phyloP scores from a whole-genome alignment of 2,329 filamentous ascomycete genomes.

The Ceratocystis variospora region DNA sequence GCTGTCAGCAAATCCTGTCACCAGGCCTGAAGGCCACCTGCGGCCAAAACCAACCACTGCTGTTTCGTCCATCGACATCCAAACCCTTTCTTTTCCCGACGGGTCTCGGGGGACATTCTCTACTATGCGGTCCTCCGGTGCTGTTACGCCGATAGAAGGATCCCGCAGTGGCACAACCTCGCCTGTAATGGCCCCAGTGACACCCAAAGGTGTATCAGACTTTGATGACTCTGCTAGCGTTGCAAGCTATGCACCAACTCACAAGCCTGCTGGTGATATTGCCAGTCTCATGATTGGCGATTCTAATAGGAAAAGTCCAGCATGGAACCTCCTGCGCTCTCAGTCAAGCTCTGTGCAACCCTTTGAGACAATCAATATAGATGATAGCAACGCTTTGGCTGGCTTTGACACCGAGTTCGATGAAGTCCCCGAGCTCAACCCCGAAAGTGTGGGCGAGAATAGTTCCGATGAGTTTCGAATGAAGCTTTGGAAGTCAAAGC shows the following conservation, averaged over 20 bases:
- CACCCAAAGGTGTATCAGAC: slow-evolving; percentile 26
- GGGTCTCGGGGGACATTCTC: slow-evolving; percentile 52
- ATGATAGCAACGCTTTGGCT: slow-evolving; percentile 40
- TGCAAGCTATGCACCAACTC: slow-evolving; percentile 50
- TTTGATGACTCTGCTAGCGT: slow-evolving; percentile 52
- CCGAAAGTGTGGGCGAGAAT: slow-evolving; percentile 24
- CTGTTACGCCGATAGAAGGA: slow-evolving; percentile 26
- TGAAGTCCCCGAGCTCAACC: slow-evolving; percentile 42
- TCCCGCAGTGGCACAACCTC: slow-evolving; percentile 30
- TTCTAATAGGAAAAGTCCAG: slow-evolving; percentile 48
- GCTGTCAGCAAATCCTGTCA: not conserved
- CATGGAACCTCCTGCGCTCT: slow-evolving; percentile 53
- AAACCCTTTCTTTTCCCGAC: slow-evolving; percentile 60
- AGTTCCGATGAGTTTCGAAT: slow-evolving; percentile 46
- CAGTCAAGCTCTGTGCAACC: slow-evolving; percentile 47
- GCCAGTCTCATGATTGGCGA: slow-evolving; percentile 71
- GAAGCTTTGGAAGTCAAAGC: slow-evolving; percentile 71
- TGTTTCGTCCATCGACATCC: slow-evolving; percentile 66
- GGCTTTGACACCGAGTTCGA: slow-evolving; percentile 70
- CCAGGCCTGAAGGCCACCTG: not conserved
- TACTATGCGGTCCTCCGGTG: slow-evolving; percentile 26
- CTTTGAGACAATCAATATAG: slow-evolving; percentile 40
- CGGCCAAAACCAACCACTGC: slow-evolving; percentile 66
- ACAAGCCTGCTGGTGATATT: slow-evolving; percentile 53
- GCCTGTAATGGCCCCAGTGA: slow-evolving; percentile 24